phyloP scores from a whole-genome alignment of 495 filamentous ascomycete species.

The Bombardia bombarda region DNA sequence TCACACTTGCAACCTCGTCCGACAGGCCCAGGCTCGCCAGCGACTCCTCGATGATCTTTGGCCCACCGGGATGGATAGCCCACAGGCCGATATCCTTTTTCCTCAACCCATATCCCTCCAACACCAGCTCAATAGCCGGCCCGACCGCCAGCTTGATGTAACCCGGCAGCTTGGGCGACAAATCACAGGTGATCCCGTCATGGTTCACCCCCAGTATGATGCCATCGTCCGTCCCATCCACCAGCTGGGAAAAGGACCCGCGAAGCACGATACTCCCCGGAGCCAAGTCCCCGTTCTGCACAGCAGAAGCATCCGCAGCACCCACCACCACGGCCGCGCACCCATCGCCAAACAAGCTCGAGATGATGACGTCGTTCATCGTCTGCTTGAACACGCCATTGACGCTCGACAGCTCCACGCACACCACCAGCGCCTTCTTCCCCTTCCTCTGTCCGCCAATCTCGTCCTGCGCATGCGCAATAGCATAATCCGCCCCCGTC shows the following conservation, averaged over 20 bases:
- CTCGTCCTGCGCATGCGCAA: neutral
- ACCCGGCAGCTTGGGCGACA: neutral
- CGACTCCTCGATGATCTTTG: conserved; percentile 2
- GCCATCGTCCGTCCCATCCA: neutral
- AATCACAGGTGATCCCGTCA: conserved; percentile 1
- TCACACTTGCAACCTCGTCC: neutral
- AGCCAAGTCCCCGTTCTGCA: neutral
- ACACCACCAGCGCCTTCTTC: neutral
- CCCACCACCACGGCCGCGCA: neutral
- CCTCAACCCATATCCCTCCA: neutral
- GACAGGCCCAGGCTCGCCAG: neutral
- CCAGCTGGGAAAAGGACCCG: neutral
- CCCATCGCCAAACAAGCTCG: neutral
- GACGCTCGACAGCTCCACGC: neutral
- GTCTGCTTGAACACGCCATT: neutral
- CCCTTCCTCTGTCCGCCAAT: neutral
- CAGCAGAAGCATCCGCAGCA: neutral
- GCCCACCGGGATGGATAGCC: conserved; percentile 3
- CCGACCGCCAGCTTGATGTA: neutral
- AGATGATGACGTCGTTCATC: neutral
- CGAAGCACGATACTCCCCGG: neutral
- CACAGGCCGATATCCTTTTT: neutral
- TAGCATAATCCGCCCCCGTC: neutral
- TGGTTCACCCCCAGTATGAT: neutral
- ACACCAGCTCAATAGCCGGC: neutral